phyloP scores from a whole-genome alignment of 805 yeast genomes.

The Candida argentea region DNA sequence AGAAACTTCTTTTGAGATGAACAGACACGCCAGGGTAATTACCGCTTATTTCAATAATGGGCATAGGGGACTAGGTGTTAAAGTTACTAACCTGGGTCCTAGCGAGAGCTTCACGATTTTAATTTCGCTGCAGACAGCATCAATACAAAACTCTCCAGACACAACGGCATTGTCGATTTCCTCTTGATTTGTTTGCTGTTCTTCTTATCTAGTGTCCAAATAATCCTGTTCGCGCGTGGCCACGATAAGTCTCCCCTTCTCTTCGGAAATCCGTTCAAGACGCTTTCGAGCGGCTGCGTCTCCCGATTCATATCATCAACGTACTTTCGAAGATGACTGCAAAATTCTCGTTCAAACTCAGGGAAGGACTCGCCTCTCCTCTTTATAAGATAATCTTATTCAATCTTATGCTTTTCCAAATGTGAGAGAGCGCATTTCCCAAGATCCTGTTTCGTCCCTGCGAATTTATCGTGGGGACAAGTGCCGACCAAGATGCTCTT shows the following conservation, averaged over 20 bases:
- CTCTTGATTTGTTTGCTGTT: no score
- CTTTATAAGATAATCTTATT: slow-evolving; percentile 46
- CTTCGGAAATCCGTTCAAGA: slow-evolving; percentile 68
- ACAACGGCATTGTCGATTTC: no score
- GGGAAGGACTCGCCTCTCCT: slow-evolving; percentile 36
- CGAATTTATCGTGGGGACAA: slow-evolving; percentile 78
- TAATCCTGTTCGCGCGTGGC: slow-evolving; percentile 50
- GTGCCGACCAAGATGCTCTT: slow-evolving; percentile 74
- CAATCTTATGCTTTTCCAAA: slow-evolving; percentile 59
- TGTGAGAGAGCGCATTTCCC: slow-evolving; percentile 77
- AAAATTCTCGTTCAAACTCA: slow-evolving; percentile 40
- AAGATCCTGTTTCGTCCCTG: slow-evolving; percentile 71
- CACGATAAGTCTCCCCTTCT: slow-evolving; percentile 45
- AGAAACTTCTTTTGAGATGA: no score
- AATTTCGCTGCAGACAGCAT: no score
- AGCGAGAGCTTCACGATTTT: no score
- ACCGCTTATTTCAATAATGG: no score
- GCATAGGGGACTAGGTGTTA: no score
- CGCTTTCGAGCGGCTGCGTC: slow-evolving; percentile 52
- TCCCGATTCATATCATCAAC: slow-evolving; percentile 58
- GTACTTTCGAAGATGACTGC: slow-evolving; percentile 41
- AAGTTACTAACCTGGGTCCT: no score
- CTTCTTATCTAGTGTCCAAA: slow-evolving; percentile 47
- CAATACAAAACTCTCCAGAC: no score
- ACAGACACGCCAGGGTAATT: no score